A percentile compares a stretch with the other conserved stretches of the same genome.
Evolutionary conservation across 2,329 filamentous ascomycete species (phyloP).

Genomic region (Ceratocystis huliohia): DNA sequence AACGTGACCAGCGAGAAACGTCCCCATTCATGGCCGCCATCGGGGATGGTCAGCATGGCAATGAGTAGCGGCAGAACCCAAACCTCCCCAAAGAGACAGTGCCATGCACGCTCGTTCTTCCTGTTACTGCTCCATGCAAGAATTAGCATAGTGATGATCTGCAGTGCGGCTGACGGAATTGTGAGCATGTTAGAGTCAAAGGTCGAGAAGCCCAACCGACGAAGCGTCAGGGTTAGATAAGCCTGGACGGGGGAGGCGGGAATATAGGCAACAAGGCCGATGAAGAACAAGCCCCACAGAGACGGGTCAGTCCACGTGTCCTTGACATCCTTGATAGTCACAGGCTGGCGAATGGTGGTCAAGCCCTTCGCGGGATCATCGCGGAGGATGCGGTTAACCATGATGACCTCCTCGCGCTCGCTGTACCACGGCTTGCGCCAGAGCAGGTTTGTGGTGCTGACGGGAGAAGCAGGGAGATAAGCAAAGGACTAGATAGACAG

Average conservation of each 20-base stretch:
- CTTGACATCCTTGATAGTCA: slow-evolving; percentile 36
- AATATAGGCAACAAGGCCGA: slow-evolving; percentile 23
- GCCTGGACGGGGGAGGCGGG: slow-evolving; percentile 24
- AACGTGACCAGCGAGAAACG: slow-evolving; percentile 27
- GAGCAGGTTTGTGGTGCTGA: slow-evolving; percentile 48
- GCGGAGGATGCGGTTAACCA: slow-evolving; percentile 42
- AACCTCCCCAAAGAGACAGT: slow-evolving; percentile 27
- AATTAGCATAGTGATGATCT: slow-evolving; percentile 22
- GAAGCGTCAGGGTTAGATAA: slow-evolving; percentile 25
- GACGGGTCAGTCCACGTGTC: slow-evolving; percentile 40
- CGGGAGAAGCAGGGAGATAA: slow-evolving; percentile 52
- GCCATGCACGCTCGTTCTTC: slow-evolving; percentile 26
- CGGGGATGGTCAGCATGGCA: slow-evolving; percentile 26
- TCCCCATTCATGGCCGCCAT: slow-evolving; percentile 26
- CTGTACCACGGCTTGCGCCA: slow-evolving; percentile 45
- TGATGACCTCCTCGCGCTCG: slow-evolving; percentile 43
- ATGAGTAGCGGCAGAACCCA: slow-evolving; percentile 29
- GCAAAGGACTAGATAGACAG: slow-evolving; percentile 34
- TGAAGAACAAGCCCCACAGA: slow-evolving; percentile 41
- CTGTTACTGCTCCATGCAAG: slow-evolving; percentile 28
- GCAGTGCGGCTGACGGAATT: slow-evolving; percentile 31
- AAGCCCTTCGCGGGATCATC: slow-evolving; percentile 44
- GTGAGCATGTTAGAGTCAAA: slow-evolving; percentile 45
- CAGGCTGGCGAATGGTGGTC: slow-evolving; percentile 42
- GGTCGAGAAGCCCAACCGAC: slow-evolving; percentile 28